Base-by-base conservation (phyloP, 345 rosid genomes). In the Hevea brasiliensis region DNA sequence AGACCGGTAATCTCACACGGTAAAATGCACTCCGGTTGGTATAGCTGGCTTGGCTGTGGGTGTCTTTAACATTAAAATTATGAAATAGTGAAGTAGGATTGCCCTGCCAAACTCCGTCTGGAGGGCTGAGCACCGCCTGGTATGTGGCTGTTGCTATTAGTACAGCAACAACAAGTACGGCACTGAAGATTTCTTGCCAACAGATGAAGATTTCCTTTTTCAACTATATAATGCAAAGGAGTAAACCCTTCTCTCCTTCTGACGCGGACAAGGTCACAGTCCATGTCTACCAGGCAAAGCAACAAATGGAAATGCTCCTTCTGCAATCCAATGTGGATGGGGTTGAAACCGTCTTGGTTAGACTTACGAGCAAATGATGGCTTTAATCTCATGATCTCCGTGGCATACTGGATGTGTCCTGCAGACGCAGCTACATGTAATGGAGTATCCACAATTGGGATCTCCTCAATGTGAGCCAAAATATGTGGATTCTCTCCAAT, bases 331-430 rank as follows among this genome's bases (percentile, higher is more conserved):
- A 83, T 63, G 32, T 83, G 84, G 67, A 83, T 44, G 10, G 86
- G 86, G 15, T 68, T 69, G 24, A 64, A 41, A 13, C 86, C 85
- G 3, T 54, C 45, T 5, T 21, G 65, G 61, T 80, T 85, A 18
- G 74, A 74, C 57, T 75, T 85, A 35, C 64, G 58, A 45, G 75
- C 68, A 61, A 83, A 81, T 60, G 80, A 83, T 20, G 86, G 88
- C 61, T 65, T 72, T 67, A 85, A 50, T 67, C 71, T 75, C 67
- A 79, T 63, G 0, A 81, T 37, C 53, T 85, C 85, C 78, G 54
- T 26, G 8, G 84, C 81, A 21, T 64, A 85, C 23, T 72, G 81
- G 40, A 64, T 53, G 15, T 62, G 27, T 7, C 88, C 85, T 24
- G 42, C 21, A n/a, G 40, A 44, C 35, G 76, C 82, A 35, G 88